phyloP scores from a whole-genome alignment of 495 filamentous ascomycete genomes.

The Penicillium canariense region DNA sequence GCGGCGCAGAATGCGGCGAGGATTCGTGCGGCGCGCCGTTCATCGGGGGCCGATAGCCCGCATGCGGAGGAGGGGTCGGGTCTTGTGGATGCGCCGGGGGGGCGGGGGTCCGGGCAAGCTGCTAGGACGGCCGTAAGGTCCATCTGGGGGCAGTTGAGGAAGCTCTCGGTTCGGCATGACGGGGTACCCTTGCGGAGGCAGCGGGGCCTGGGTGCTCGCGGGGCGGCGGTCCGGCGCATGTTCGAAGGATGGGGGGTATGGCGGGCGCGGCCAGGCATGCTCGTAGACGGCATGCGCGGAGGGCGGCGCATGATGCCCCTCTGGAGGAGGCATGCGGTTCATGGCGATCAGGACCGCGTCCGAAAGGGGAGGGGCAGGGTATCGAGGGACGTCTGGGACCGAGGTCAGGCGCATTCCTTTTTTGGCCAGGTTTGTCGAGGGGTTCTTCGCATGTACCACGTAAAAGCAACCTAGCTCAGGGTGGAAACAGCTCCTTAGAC shows the following conservation, averaged over 20 bases:
- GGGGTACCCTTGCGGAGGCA: constrained; percentile 32
- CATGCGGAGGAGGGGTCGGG: constrained; percentile 23
- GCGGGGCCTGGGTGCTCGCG: constrained; percentile 29
- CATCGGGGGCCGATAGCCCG: constrained; percentile 31
- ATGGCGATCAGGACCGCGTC: constrained; percentile 21
- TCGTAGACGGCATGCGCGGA: constrained; percentile 33
- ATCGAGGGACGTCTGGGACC: constrained; percentile 5
- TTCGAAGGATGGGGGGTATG: constrained; percentile 35
- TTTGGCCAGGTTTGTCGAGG: neutral
- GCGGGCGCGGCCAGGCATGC: constrained; percentile 32
- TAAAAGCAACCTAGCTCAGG: constrained; percentile 16
- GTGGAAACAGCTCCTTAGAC: constrained; percentile 11
- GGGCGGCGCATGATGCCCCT: constrained; percentile 28
- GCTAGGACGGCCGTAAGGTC: constrained; percentile 36
- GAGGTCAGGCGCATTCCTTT: constrained; percentile 15
- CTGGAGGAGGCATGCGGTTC: constrained; percentile 37
- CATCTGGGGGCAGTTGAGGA: constrained; percentile 39
- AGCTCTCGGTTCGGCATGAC: constrained; percentile 38
- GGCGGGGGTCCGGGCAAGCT: constrained; percentile 33
- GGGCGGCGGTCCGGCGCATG: constrained; percentile 36
- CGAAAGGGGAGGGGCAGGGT: constrained; percentile 5
- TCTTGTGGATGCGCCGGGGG: constrained; percentile 32
- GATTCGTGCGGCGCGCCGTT: constrained; percentile 38
- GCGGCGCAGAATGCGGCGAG: constrained; percentile 35
- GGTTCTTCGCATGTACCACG: constrained; percentile 8